These are phyloP conservation scores for Angomonas ambiguus DNA, from an alignment of 208 protist genomes.

Conservation along the genomic window DNA sequence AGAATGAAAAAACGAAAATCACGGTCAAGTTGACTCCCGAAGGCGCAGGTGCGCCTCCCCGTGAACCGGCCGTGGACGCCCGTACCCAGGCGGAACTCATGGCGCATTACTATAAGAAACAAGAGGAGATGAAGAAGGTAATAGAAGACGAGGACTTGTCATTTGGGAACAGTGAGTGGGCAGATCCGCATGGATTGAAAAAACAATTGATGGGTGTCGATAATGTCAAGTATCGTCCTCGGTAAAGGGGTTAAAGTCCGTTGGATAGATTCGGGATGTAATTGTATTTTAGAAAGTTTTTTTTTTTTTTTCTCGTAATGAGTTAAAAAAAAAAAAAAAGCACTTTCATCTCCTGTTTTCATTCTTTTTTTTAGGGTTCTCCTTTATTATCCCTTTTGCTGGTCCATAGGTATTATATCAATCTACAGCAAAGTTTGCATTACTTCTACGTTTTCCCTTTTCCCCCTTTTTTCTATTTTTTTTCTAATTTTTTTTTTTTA, in stretches of 20 bases:
- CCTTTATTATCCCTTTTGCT: neutral
- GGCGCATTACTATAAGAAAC: constrained; percentile 88
- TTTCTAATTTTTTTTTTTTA: constrained; percentile 12
- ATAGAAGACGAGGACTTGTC: constrained; percentile 88
- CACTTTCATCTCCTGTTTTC: neutral
- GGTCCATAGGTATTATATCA: too few species aligned
- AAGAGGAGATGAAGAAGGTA: constrained; percentile 93
- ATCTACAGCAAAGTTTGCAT: neutral
- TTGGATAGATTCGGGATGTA: neutral
- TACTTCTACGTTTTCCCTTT: constrained; percentile 7
- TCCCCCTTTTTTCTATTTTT: constrained; percentile 4
- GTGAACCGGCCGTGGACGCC: constrained; percentile 78
- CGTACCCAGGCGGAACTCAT: constrained; percentile 88
- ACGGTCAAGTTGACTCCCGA: constrained; percentile 85
- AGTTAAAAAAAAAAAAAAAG: neutral
- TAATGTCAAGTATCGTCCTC: constrained; percentile 47
- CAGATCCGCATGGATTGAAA: constrained; percentile 84
- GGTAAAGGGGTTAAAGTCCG: constrained; percentile 7
- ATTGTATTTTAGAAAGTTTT: neutral
- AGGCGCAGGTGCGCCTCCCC: constrained; percentile 63
- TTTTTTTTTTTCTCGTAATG: constrained; percentile 1
- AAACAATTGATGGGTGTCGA: constrained; percentile 84
- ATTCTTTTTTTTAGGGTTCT: neutral
- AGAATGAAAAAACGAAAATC: constrained; percentile 93
- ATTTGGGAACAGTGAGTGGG: constrained; percentile 88